Base-by-base conservation (phyloP, 768 basidiomycete genomes). In the Trametes cubensis region DNA sequence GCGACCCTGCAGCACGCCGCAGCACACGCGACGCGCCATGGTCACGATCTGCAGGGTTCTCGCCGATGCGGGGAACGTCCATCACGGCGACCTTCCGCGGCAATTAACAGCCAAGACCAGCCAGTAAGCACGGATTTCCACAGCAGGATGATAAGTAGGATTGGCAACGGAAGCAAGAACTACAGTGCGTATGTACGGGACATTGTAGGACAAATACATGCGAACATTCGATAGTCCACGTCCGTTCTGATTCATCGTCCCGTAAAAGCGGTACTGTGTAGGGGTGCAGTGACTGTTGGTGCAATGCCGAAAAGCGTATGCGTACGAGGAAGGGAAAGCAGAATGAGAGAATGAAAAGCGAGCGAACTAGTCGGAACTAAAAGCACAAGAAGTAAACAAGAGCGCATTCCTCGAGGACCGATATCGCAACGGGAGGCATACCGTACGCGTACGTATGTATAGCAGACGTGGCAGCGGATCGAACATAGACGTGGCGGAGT, bases 141-240 rank as follows among this genome's bases (percentile, higher is more conserved):
- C 56, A 58, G 42, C 50, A 26, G 51, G 21, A 25, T n/a, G 46
- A 41, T 42, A 49, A 23, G 41, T 57, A 47, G 50, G 28, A 61
- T 58, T 47, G 61, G 21, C 25, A 46, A 54, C 58, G 49, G 28
- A 64, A 60, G 48, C 56, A 60, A 63, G 55, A 62, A 64, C 59
- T 62, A 67, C 60, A 58, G 63, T 59, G 63, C 60, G 58, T 59
- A 62, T 60, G 66, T 67, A 64, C 61, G 64, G 67, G 62, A 58
- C 61, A 62, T 59, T 62, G 57, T 58, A 60, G 61, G 65, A 68
- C 67, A 68, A 68, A 66, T 68, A 68, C 67, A 68, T 61, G 64
- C 61, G 67, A 67, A 67, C 63, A 64, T 57, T 67, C 66, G 62
- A 61, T 57, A 63, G 65, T 68, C 67, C 65, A 68, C 62, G 67